Base-by-base conservation (phyloP, 768 basidiomycete genomes). In the Mrakia frigida region DNA sequence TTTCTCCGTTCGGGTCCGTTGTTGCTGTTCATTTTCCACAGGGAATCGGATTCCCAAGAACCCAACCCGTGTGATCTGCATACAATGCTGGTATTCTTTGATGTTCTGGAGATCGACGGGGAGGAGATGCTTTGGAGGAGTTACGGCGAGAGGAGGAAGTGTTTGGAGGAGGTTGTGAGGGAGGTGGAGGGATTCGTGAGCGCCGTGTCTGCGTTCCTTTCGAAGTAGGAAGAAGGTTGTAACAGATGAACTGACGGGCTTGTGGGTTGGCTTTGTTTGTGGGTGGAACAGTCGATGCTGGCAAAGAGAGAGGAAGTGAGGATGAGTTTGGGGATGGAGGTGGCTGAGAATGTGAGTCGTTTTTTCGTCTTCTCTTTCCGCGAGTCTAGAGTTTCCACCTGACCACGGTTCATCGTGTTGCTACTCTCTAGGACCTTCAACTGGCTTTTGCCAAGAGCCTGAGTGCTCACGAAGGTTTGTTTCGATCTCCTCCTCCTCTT, bases 41-140 rank as follows among this genome's bases (percentile, higher is more conserved):
- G 53, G 14, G 73, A 39, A 3, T 21, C 11, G 21, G 50, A 52
- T 16, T 65, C 52, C 86, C 87, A 11, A 81, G 83, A 80, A 2
- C 83, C 84, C 3, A 82, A 84, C 28, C 63, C 78, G 10, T 83
- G 83, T 23, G 81, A 84, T 14, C 86, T 89, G 2, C 90, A 89
- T 77, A 88, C 94, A 10, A 91, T 89, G 28, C 86, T 96, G 25
- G 90, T 93, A 18, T 95, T 94, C 84, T 97, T 95, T 80, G 94
- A 97, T 80, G 80, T 95, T 21, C 86, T 97, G 9, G 82, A 87
- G n/a, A 84, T 93, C 0, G 88, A 94, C 79, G 87, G 84, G n/a
- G 80, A 82, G 50, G 89, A 87, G 11, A 84, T 92, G 16, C 79
- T 92, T 10, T 83, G 85, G 16, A 81, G 81, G 4, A 83, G 89